Conservation (phyloP, 306 rosid species). For the Lithocarpus polystachyus region DNA sequence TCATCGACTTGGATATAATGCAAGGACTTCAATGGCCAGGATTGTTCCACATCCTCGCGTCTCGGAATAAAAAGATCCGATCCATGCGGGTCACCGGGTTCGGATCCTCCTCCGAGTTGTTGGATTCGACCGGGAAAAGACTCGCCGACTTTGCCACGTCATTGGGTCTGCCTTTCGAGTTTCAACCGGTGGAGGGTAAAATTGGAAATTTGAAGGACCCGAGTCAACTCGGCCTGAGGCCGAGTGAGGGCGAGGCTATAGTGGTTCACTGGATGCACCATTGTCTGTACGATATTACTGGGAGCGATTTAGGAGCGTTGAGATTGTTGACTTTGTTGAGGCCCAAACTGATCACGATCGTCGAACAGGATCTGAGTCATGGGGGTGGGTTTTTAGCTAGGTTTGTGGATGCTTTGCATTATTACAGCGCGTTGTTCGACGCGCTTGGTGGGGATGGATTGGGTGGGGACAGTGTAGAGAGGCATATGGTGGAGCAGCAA, state of each 20-base stretch:
- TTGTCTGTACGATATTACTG: conserved; percentile 85
- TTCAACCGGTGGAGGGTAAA: conserved; percentile 82
- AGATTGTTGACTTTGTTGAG: conserved; percentile 50
- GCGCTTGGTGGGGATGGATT: conserved; percentile 93
- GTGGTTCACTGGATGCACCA: conserved; percentile 99
- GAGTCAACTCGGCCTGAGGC: conserved; percentile 66
- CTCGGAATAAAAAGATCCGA: conserved; percentile 72
- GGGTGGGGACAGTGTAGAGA: conserved; percentile 56
- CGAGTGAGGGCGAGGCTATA: conserved; percentile 65
- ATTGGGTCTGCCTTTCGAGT: conserved; percentile 78
- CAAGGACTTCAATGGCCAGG: conserved; percentile 99
- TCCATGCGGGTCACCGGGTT: conserved; percentile 88
- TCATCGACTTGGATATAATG: conserved; percentile 94
- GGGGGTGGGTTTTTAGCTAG: conserved; percentile 77
- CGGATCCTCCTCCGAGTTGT: conserved; percentile 81
- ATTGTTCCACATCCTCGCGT: conserved; percentile 90
- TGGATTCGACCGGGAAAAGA: conserved; percentile 79
- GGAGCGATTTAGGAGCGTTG: conserved; percentile 80
- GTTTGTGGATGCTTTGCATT: conserved; percentile 96
- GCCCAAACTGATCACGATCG: conserved; percentile 78
- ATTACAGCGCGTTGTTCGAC: conserved; percentile 98
- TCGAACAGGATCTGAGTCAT: conserved; percentile 94
- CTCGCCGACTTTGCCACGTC: conserved; percentile 91
- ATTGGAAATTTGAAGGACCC: conserved; percentile 67
- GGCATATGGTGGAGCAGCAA: conserved; percentile 97